Conservation (phyloP, 2,329 filamentous ascomycete species). For the Peltaster fructicola region DNA sequence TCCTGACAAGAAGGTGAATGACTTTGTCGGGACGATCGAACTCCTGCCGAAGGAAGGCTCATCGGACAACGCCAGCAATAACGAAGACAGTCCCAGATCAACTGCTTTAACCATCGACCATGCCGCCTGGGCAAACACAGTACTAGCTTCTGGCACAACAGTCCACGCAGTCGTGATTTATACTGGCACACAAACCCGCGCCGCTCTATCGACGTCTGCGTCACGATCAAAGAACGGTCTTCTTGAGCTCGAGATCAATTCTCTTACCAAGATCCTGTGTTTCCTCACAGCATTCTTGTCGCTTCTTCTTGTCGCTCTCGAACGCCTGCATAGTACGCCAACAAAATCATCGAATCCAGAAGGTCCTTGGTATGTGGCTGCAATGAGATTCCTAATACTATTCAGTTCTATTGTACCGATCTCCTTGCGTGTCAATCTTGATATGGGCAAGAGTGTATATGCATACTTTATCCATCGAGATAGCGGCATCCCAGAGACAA, state of each 20-base stretch:
- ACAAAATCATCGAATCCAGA: too few relatives aligned
- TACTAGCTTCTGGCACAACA: constrained; percentile 80
- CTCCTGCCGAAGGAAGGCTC: constrained; percentile 35
- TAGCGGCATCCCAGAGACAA: constrained; percentile 71
- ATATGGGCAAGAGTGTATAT: constrained; percentile 93
- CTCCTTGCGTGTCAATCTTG: constrained; percentile 85
- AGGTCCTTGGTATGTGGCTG: constrained; percentile 76
- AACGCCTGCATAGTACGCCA: constrained; percentile 60
- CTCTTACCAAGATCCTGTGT: constrained; percentile 88
- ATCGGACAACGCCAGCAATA: constrained; percentile 17
- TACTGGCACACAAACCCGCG: constrained; percentile 83
- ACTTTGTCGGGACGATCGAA: constrained; percentile 81
- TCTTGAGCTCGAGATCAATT: constrained; percentile 92
- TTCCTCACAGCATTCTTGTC: constrained; percentile 73
- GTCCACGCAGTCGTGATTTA: constrained; percentile 86
- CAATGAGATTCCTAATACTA: constrained; percentile 92
- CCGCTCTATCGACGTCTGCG: constrained; percentile 77
- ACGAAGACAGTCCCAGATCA: constrained; percentile 29
- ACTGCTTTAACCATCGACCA: constrained; percentile 82
- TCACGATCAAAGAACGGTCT: constrained; percentile 89
- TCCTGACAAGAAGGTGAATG: constrained; percentile 84
- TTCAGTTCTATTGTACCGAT: constrained; percentile 99
- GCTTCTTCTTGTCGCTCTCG: constrained; percentile 69
- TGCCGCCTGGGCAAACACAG: constrained; percentile 95
- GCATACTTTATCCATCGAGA: constrained; percentile 91